Conservation (phyloP, 768 basidiomycete species). For the Dioszegia aurantiaca region DNA sequence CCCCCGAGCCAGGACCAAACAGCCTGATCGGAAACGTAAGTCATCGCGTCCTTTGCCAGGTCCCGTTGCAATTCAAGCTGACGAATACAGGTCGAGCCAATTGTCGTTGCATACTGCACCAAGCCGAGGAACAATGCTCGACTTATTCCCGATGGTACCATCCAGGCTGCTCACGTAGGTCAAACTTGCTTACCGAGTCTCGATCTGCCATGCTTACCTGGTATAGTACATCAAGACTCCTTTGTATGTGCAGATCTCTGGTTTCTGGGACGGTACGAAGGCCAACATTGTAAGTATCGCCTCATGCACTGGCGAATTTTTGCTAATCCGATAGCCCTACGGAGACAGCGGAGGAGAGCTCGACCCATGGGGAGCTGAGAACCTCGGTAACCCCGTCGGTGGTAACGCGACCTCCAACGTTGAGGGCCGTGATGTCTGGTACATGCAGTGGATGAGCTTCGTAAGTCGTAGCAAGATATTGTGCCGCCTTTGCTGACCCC, state of each 20-base stretch:
- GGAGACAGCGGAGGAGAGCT: slow-evolving; percentile 56
- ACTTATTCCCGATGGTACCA: slow-evolving; percentile 55
- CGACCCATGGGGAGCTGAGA: slow-evolving; percentile 55
- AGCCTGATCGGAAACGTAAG: slow-evolving; percentile 49
- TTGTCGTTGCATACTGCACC: slow-evolving; percentile 54
- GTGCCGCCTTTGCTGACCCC: background rate
- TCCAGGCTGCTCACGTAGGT: slow-evolving; percentile 45
- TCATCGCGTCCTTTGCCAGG: background rate
- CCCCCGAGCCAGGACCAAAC: slow-evolving; percentile 36
- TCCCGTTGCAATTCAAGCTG: background rate
- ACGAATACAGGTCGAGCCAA: slow-evolving; percentile 17
- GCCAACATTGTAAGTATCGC: slow-evolving; percentile 52
- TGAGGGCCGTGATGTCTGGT: slow-evolving; percentile 50
- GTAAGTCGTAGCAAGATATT: slow-evolving; percentile 16
- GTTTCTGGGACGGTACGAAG: slow-evolving; percentile 56
- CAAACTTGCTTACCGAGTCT: background rate
- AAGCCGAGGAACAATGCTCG: slow-evolving; percentile 53
- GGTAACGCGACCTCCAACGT: slow-evolving; percentile 53
- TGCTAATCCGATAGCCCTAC: slow-evolving; percentile 21
- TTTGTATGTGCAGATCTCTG: slow-evolving; percentile 56
- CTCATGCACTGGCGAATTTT: background rate
- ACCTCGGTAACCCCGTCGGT: slow-evolving; percentile 53
- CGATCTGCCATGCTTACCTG: no score
- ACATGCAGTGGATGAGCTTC: slow-evolving; percentile 56
- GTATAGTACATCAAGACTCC: slow-evolving; percentile 55